phyloP scores from a whole-genome alignment of 2,329 filamentous ascomycete genomes.

The Emericellopsis atlantica region DNA sequence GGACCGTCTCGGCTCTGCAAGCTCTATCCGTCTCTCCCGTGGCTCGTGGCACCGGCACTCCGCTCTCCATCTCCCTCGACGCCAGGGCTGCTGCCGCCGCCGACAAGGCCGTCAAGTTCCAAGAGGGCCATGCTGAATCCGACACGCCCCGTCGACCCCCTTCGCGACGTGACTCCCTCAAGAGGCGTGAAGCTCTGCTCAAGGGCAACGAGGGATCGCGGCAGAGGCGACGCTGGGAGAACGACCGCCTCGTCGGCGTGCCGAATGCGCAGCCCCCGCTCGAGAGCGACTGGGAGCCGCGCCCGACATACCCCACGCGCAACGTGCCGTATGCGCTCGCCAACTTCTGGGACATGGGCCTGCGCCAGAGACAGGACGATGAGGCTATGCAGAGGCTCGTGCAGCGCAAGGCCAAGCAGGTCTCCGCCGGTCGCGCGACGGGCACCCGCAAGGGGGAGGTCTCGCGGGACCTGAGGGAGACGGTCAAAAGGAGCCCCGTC shows the following conservation, averaged over 20 bases:
- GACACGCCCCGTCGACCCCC: slow-evolving; percentile 29
- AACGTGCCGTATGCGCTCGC: slow-evolving; percentile 82
- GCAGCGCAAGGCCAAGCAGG: slow-evolving; percentile 32
- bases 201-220: slow-evolving; percentile 88
- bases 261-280: slow-evolving; percentile 76
- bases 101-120: slow-evolving; percentile 3
- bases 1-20: slow-evolving; percentile 48
- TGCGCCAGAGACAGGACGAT: slow-evolving; percentile 36
- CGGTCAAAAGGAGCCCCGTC: slow-evolving; percentile 67
- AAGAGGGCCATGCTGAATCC: background rate
- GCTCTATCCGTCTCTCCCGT: slow-evolving; percentile 40
- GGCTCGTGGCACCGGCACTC: slow-evolving; percentile 46
- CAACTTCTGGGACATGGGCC: slow-evolving; percentile 60
- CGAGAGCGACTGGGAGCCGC: slow-evolving; percentile 70
- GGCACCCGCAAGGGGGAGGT: slow-evolving; percentile 43
- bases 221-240: slow-evolving; percentile 85
- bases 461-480: slow-evolving; percentile 67
- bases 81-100: slow-evolving; percentile 18
- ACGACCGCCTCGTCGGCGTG: slow-evolving; percentile 78
- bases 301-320: slow-evolving; percentile 67
- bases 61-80: slow-evolving; percentile 68
- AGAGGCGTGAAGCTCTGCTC: slow-evolving; percentile 58
- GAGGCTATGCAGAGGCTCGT: slow-evolving; percentile 25
- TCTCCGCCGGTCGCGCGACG: slow-evolving; percentile 24
- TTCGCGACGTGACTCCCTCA: slow-evolving; percentile 40